These are phyloP conservation scores for Malassezia equina DNA, from an alignment of 1,284 basidiomycete species.

Conservation along the genomic window DNA sequence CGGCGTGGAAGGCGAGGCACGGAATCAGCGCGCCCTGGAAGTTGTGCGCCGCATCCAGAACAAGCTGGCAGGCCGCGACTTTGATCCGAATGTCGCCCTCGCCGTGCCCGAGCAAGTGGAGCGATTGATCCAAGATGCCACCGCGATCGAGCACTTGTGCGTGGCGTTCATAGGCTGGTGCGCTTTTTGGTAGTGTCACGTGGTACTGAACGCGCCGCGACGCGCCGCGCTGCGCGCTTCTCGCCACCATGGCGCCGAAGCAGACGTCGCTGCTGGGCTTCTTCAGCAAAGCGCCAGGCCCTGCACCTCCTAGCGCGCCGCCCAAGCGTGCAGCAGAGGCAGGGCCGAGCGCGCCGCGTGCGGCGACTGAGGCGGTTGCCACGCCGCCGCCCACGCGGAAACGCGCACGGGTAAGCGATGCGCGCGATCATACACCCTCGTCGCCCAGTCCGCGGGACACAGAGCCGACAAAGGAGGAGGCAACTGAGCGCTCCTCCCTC, in stretches of 20 bases:
- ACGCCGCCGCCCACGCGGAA: conserved; percentile 8
- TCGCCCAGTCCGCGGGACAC: not conserved
- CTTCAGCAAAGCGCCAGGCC: conserved; percentile 9
- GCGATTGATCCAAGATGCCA: conserved; percentile 40
- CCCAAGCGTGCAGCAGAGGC: not conserved
- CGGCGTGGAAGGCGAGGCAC: conserved; percentile 26
- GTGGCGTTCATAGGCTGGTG: conserved; percentile 46
- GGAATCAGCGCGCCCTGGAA: conserved; percentile 41
- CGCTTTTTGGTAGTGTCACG: conserved; percentile 30
- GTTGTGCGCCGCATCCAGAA: conserved; percentile 45
- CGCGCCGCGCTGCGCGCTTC: not conserved
- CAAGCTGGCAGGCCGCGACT: conserved; percentile 43
- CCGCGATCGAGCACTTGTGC: conserved; percentile 40
- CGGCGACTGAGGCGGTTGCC: not conserved
- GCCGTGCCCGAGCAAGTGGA: conserved; percentile 37
- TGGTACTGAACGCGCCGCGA: not conserved
- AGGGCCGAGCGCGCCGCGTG: not conserved
- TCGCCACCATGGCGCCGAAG: conserved; percentile 9
- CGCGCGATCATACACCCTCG: not conserved
- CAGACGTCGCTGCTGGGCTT: conserved; percentile 19
- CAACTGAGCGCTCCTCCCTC: not conserved
- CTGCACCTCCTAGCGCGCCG: not conserved
- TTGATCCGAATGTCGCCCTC: conserved; percentile 30
- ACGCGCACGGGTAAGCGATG: not conserved
- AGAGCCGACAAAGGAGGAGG: not conserved